Base-by-base conservation (phyloP, 2,329 filamentous ascomycete genomes). In the Aspergillus floridensis region DNA sequence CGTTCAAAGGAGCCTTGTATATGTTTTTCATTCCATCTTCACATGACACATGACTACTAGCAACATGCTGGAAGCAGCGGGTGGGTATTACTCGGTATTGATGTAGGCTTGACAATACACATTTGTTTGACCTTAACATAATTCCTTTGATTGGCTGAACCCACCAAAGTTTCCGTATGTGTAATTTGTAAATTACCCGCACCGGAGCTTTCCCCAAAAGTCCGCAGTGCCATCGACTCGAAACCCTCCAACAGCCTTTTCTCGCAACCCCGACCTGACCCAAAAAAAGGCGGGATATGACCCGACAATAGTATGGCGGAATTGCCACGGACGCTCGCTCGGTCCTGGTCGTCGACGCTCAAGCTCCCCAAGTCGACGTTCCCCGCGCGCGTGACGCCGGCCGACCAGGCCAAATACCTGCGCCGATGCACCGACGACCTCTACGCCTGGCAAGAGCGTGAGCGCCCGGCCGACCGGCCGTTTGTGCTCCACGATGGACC, bases 401-500 rank as follows among this genome's bases (percentile, higher is more conserved):
- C 75, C 61, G 80, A 83, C 64, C 79, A 79, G 63, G 68, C 76
- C 19, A 79, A 79, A 74, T 82, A 95, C 76, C 84, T 96, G 50
- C 82, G 85, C 70, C 82, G 86, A 84, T 95, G 89, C 76, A 88
- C 92, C 76, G 91, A 96, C 79, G 88, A 93, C 55, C 83, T 97
- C 14, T 99, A 98, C 79, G 80, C 85, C 70, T 97, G 93, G 93
- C 95, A 99, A 80, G 81, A 82, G 63, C 73, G 66, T 63, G 67
- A 76, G 63, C 78, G 86, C 63, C 79, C 84, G 3, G 74, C 73
- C 32, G 76, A 84, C 38, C 76, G 85, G 48, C 81, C 83, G 0
- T 99, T 98, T 65, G 80, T 92, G 2, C 81, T 99, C 8, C 95
- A 98, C 72, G 95, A 99, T 86, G 95, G 95, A 0, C 95, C 95